phyloP scores from a whole-genome alignment of 106 monocot genomes.

The Ottelia alismoides region DNA sequence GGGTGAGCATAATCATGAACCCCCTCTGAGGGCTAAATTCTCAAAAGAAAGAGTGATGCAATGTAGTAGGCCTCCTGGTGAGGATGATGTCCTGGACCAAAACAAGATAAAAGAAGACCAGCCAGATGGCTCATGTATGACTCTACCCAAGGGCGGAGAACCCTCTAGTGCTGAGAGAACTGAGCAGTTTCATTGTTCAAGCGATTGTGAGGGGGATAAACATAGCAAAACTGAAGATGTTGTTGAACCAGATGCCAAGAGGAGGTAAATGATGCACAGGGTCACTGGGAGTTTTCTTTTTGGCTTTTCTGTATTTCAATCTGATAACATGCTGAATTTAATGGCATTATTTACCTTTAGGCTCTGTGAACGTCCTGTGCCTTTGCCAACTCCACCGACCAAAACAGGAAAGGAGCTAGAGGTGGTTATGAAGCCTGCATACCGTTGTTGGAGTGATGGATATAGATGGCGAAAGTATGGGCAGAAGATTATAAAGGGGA shows the following conservation, averaged over 20 bases:
- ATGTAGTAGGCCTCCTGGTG: constrained; percentile 4
- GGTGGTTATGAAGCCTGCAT: constrained; percentile 50
- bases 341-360: constrained; percentile 28
- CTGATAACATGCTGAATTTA: constrained; percentile 6
- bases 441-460: too few species aligned
- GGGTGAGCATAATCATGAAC: constrained; percentile 51
- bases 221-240: constrained; percentile 26
- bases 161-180: constrained; percentile 16
- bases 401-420: constrained; percentile 63
- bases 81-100: constrained; percentile 11
- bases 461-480: constrained; percentile 99
- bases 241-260: constrained; percentile 44
- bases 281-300: too few species aligned
- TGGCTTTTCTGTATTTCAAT: background rate
- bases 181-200: constrained; percentile 63
- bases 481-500: constrained; percentile 94
- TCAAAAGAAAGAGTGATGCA: constrained; percentile 30
- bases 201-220: constrained; percentile 88
- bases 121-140: too few species aligned
- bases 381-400: constrained; percentile 23
- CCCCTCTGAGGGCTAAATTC: constrained; percentile 36
- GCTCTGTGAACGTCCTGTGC: constrained; percentile 20
- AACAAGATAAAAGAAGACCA: too few species aligned
- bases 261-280: constrained; percentile 32
- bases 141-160: constrained; percentile 12